Evolutionary conservation across 257 asterid genomes (phyloP).

Genomic region (Nicotiana noctiflora): DNA sequence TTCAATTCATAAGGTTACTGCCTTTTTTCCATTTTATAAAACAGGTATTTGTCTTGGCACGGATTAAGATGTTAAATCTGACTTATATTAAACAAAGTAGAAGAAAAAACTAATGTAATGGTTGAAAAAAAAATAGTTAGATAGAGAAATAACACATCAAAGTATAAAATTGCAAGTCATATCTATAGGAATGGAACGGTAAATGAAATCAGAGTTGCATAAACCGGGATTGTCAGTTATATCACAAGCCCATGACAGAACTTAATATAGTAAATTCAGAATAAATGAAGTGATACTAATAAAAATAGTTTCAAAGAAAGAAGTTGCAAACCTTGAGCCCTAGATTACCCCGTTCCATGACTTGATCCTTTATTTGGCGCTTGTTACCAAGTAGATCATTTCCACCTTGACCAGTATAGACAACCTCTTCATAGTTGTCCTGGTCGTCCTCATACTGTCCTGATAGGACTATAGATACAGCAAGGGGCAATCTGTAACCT

Average conservation of each 20-base stretch:
- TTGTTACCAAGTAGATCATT: conserved; percentile 65
- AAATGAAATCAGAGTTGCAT: not conserved
- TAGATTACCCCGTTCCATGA: conserved; percentile 59
- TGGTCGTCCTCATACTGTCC: conserved; percentile 92
- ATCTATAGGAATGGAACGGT: not conserved
- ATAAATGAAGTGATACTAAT: not conserved
- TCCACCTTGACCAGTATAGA: conserved; percentile 96
- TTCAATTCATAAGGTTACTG: not conserved
- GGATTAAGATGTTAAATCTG: not conserved
- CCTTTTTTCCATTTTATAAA: not conserved
- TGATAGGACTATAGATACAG: conserved; percentile 69
- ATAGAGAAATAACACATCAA: not conserved
- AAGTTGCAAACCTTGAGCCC: conserved; percentile 58
- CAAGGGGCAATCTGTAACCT: conserved; percentile 44
- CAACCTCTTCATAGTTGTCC: conserved; percentile 67
- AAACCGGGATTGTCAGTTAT: not conserved
- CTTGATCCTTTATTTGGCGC: conserved; percentile 68
- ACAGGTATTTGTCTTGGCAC: not conserved
- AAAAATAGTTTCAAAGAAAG: not conserved
- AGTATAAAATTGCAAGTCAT: not conserved
- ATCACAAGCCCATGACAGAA: not conserved
- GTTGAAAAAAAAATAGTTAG: not conserved
- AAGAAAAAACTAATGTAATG: not conserved
- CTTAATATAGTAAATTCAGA: not conserved
- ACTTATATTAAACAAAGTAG: not conserved